phyloP scores from a whole-genome alignment of 2,329 filamentous ascomycete genomes.

The Neonectria punicea region DNA sequence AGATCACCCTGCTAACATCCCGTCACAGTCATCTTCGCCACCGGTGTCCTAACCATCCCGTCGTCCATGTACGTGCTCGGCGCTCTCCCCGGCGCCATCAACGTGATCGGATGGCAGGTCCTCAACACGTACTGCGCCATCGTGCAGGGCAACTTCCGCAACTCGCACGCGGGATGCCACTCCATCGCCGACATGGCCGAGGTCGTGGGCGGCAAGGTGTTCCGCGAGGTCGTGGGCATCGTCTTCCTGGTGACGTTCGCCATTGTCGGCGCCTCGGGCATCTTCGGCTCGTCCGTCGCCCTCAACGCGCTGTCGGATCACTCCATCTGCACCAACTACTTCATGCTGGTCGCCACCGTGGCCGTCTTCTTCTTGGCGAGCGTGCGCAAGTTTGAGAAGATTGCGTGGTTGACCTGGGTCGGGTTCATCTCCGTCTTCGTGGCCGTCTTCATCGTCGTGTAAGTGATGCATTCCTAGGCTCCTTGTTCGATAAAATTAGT shows the following conservation, averaged over 20 bases:
- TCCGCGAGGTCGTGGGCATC: conserved; percentile 63
- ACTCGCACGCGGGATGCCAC: conserved; percentile 52
- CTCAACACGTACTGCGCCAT: conserved; percentile 55
- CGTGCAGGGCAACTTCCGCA: conserved; percentile 53
- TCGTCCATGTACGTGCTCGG: conserved; percentile 55
- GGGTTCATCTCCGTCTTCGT: conserved; percentile 68
- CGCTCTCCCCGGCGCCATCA: conserved; percentile 55
- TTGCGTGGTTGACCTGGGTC: conserved; percentile 70
- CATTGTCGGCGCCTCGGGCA: conserved; percentile 65
- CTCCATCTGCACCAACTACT: conserved; percentile 68
- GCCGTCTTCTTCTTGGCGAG: conserved; percentile 61
- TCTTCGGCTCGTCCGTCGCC: conserved; percentile 67
- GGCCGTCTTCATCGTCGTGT: conserved; percentile 67
- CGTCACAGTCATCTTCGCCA: conserved; percentile 53
- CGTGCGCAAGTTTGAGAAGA: conserved; percentile 68
- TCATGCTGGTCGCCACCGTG: conserved; percentile 62
- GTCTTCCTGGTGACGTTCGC: conserved; percentile 68
- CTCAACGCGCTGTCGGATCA: conserved; percentile 70
- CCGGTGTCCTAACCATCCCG: conserved; percentile 55
- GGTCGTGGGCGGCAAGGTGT: conserved; percentile 61
- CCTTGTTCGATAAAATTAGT: too few relatives aligned
- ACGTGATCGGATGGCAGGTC: conserved; percentile 54
- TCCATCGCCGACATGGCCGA: conserved; percentile 60
- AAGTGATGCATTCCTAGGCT: conserved; percentile 29
- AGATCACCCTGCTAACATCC: not conserved